phyloP scores from a whole-genome alignment of 352 stramenopile species.

The Globisporangium solare region DNA sequence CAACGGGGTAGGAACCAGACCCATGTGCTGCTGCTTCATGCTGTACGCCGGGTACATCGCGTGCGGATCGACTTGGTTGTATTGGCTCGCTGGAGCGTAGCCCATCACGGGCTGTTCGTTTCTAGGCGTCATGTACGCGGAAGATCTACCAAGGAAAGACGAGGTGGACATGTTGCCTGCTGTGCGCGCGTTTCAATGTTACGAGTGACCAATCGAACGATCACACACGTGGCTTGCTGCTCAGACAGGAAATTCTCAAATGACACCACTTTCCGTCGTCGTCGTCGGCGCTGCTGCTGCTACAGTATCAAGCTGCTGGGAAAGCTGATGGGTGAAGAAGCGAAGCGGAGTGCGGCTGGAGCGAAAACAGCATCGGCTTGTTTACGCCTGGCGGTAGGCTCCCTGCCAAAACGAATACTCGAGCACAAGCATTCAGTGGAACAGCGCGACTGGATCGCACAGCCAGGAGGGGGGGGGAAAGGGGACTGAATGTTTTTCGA shows the following conservation, averaged over 20 bases:
- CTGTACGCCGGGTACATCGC: slow-evolving; percentile 8
- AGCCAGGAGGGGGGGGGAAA: slow-evolving; percentile 3
- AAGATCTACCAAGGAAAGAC: slow-evolving; percentile 20
- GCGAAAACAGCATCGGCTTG: slow-evolving; percentile 3
- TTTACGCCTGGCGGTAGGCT: slow-evolving; percentile 6
- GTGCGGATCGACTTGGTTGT: slow-evolving; percentile 6
- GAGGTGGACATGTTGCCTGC: slow-evolving; percentile 13
- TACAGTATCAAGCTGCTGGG: too few relatives aligned
- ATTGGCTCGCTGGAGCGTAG: slow-evolving; percentile 13
- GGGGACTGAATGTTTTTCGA: neutral
- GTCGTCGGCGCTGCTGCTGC: too few relatives aligned
- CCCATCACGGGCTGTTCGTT: slow-evolving; percentile 27
- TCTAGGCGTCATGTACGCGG: slow-evolving; percentile 20
- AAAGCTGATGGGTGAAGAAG: slow-evolving; percentile 17
- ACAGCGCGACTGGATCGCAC: slow-evolving; percentile 2
- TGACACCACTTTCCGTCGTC: neutral
- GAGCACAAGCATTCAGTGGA: slow-evolving; percentile 10
- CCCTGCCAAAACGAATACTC: slow-evolving; percentile 3
- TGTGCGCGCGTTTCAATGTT: neutral
- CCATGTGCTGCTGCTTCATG: slow-evolving; percentile 8
- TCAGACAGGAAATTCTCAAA: slow-evolving; percentile 8
- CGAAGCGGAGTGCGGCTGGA: neutral
- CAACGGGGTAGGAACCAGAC: slow-evolving; percentile 19
- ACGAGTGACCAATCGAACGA: too few relatives aligned
- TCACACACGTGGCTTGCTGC: neutral